A percentile compares a stretch with the other conserved stretches of the same genome.
These are phyloP conservation scores for Voacanga thouarsii DNA, from an alignment of 257 asterid species.

Conservation along the genomic window DNA sequence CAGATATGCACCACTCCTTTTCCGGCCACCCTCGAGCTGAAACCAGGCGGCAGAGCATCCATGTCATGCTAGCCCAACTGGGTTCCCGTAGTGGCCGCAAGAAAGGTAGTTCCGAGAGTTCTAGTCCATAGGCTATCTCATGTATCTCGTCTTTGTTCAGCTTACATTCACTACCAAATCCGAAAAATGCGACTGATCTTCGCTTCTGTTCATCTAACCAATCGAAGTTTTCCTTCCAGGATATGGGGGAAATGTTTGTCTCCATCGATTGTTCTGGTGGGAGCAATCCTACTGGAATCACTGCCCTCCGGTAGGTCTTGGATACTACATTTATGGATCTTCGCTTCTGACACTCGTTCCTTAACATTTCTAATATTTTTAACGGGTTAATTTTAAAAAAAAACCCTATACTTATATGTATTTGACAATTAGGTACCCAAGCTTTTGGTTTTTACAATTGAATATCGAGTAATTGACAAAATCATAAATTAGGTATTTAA, in stretches of 20 bases:
- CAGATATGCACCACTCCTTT: constrained; percentile 29
- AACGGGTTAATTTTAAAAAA: no score
- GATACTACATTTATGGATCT: constrained; percentile 13
- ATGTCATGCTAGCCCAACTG: background rate
- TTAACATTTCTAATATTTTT: background rate
- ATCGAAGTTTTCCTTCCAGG: background rate
- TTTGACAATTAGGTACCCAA: no score
- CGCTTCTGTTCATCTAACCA: constrained; percentile 21
- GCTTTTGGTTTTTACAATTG: no score
- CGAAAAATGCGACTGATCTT: constrained; percentile 26
- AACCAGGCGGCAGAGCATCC: constrained; percentile 24
- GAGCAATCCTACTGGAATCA: constrained; percentile 29
- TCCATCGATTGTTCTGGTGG: background rate
- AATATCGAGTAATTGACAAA: no score
- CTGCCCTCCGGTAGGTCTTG: constrained; percentile 18
- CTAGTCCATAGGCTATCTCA: constrained; percentile 33
- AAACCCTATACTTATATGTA: no score
- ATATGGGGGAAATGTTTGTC: background rate
- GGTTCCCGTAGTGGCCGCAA: constrained; percentile 28
- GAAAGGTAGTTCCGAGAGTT: constrained; percentile 24
- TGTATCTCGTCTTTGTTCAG: constrained; percentile 23
- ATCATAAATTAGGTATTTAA: no score
- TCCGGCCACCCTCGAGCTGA: constrained; percentile 18
- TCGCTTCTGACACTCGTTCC: background rate
- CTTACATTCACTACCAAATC: constrained; percentile 29